A percentile compares a stretch with the other conserved stretches of the same genome.
phyloP scores from a whole-genome alignment of 257 asterid genomes.

The Nicotiana knightiana region DNA sequence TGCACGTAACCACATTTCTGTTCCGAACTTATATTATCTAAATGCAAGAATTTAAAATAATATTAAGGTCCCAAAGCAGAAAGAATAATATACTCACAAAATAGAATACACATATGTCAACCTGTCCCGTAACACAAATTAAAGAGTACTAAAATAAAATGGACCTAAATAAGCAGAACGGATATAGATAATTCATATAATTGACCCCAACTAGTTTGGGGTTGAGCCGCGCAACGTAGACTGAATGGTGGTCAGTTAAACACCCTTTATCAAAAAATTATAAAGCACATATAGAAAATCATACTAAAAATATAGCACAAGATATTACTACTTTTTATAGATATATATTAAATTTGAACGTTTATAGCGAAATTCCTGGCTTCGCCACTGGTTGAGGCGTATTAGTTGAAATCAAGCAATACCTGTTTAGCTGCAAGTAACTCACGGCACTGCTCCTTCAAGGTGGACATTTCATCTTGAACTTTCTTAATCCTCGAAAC shows the following conservation, averaged over 20 bases:
- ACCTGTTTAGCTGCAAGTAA: slow-evolving; percentile 97
- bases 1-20: not conserved
- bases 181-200: not conserved
- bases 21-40: not conserved
- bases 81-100: not conserved
- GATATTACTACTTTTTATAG: no score
- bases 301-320: no score
- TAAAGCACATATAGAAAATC: no score
- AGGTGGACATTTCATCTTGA: slow-evolving; percentile 63
- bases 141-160: not conserved
- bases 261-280: no score
- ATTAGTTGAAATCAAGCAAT: not conserved
- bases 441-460: slow-evolving; percentile 86
- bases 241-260: no score
- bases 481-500: slow-evolving; percentile 76
- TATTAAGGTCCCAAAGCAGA: not conserved
- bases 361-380: no score
- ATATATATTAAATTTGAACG: no score
- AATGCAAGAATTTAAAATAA: not conserved
- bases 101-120: not conserved
- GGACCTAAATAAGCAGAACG: not conserved
- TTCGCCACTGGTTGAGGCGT: not conserved
- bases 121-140: not conserved
- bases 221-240: no score
- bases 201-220: no score